Evolutionary conservation across 2,329 filamentous ascomycete species (phyloP), one percentile per base, ranked within the genome.

Genomic region (Biscogniauxia sp.): DNA sequence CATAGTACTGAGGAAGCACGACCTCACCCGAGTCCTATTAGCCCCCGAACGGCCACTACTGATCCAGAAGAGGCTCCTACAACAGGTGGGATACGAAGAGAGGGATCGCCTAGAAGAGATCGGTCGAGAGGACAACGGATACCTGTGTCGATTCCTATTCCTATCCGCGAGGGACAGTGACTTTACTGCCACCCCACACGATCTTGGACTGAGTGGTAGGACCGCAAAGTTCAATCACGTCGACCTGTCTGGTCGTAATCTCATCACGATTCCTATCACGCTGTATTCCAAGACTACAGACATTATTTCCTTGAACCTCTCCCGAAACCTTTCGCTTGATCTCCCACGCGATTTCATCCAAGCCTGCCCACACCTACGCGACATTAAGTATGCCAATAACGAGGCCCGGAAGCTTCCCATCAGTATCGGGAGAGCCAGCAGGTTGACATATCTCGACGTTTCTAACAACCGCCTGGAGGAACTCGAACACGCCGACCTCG

Each of bases 311-410:
- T 84, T 99, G 49, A 98, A 99, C 71, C 81, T 99, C 9, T 98
- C 95, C 1, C 87, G 92, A 45, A 99, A 99, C 69, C 79, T 98
- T 52, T 95, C 93, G 0, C 82, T 99, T 26, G 92, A 97, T 69
- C 88, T 99, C 15, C 95, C 95, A 0, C 92, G 93, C 71, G 95
- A 99, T 75, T 99, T 99, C 73, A 93, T 99, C 58, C 92, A 96
- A 73, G 91, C 92, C 26, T 99, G 95, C 77, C 88, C 89, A 68
- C 93, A 94, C 70, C 80, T 99, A 20, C 88, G 94, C 55, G 95
- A 99, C 74, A 95, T 99, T 81, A 97, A 96, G 72, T 99, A 90
- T 76, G 93, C 91, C 68, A 94, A 93, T 72, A 98, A 98, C 70
- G 95, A 99, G 74, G 92, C 93, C 2, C 88, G 91, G 74, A 89